Percentiles rank a stretch among this genome's conserved stretches.
Evolutionary conservation across 805 yeast species (phyloP).

Genomic region (Starmerella apis): DNA sequence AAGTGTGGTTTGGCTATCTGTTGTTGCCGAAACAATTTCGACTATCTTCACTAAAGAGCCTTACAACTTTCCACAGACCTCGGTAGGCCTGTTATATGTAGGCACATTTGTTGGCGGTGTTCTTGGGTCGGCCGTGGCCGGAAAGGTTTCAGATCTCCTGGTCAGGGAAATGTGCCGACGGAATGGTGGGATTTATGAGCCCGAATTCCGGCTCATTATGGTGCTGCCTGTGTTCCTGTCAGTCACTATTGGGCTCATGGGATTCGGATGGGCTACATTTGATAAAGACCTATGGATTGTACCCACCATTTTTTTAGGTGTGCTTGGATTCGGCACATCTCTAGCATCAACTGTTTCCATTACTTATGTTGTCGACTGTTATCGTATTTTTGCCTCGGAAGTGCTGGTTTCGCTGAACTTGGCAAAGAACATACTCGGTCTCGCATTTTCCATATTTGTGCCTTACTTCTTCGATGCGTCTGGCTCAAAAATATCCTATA

Average conservation of each 20-base stretch:
- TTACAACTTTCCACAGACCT: constrained; percentile 38
- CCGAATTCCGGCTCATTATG: constrained; percentile 51
- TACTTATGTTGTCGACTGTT: constrained; percentile 49
- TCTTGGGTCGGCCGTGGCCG: constrained; percentile 46
- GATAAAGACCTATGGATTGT: constrained; percentile 44
- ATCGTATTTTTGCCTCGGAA: constrained; percentile 49
- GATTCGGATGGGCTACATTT: constrained; percentile 51
- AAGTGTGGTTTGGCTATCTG: constrained; percentile 55
- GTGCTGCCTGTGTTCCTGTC: constrained; percentile 40
- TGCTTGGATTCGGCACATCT: constrained; percentile 50
- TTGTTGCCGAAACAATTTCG: constrained; percentile 47
- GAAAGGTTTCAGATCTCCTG: constrained; percentile 41
- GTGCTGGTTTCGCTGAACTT: constrained; percentile 48
- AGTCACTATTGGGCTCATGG: constrained; percentile 44
- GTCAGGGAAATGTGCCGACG: constrained; percentile 37
- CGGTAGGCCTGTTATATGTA: constrained; percentile 45
- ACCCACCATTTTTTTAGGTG: constrained; percentile 47
- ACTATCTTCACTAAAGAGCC: constrained; percentile 40
- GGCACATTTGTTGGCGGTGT: constrained; percentile 51
- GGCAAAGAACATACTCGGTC: constrained; percentile 46
- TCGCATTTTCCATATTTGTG: constrained; percentile 48
- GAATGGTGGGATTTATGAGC: constrained; percentile 50
- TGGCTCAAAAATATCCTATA: constrained; percentile 41
- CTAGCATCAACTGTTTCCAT: constrained; percentile 53
- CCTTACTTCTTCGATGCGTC: constrained; percentile 36